phyloP scores from a whole-genome alignment of 1,284 basidiomycete species.

The Cryptococcus hybrid region DNA sequence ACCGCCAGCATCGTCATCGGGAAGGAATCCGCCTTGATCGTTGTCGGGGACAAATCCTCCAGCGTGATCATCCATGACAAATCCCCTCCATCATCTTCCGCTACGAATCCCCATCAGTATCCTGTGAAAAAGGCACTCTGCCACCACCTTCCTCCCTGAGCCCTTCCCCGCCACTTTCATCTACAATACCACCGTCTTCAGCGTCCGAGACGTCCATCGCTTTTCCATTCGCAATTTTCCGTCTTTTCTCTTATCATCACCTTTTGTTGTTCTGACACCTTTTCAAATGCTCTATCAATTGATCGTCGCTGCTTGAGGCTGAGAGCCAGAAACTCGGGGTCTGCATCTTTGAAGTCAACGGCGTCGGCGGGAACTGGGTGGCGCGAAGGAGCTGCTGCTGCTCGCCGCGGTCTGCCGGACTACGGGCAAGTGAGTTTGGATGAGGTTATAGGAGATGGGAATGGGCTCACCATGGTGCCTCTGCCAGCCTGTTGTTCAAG shows the following conservation, averaged over 20 bases:
- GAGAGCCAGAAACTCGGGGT: constrained; percentile 47
- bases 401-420: constrained; percentile 8
- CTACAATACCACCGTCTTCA: constrained; percentile 3
- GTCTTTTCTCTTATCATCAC: constrained; percentile 10
- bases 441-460: not conserved
- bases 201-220: constrained; percentile 11
- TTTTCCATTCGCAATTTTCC: constrained; percentile 10
- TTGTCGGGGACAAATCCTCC: constrained; percentile 4
- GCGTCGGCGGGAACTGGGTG: not conserved
- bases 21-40: constrained; percentile 22
- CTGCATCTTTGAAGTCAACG: constrained; percentile 19
- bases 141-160: constrained; percentile 19
- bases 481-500: too few species aligned
- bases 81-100: constrained; percentile 24
- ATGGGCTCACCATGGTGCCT: not conserved
- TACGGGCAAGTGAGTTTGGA: not conserved
- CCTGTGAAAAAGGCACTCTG: not conserved
- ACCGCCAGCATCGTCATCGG: constrained; percentile 14
- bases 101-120: constrained; percentile 22
- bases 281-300: constrained; percentile 44
- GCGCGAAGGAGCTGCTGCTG: constrained; percentile 2
- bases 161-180: constrained; percentile 15
- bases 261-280: constrained; percentile 14
- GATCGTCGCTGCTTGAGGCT: constrained; percentile 23
- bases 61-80: constrained; percentile 18